These are phyloP conservation scores for Termitomyces titanicus DNA, from an alignment of 768 basidiomycete genomes.

Conservation along the genomic window DNA sequence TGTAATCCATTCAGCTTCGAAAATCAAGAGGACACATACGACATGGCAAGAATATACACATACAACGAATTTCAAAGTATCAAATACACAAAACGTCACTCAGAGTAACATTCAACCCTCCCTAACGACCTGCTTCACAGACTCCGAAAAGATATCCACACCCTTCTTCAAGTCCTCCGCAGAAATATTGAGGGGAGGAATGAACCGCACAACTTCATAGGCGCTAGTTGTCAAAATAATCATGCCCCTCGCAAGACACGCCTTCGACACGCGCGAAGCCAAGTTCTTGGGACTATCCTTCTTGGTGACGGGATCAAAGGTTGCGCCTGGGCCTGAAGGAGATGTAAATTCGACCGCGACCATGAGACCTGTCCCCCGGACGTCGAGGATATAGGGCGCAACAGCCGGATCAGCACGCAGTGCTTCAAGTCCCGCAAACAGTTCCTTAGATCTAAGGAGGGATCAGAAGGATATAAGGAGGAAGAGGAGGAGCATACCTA, in stretches of 20 bases:
- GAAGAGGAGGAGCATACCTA: slow-evolving; percentile 38
- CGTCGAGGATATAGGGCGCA: slow-evolving; percentile 66
- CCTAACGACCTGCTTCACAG: slow-evolving; percentile 64
- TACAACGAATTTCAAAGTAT: neutral
- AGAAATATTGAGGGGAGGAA: slow-evolving; percentile 84
- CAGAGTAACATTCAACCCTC: slow-evolving; percentile 30
- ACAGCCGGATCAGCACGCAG: slow-evolving; percentile 54
- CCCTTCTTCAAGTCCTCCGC: slow-evolving; percentile 73
- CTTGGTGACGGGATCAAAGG: slow-evolving; percentile 40
- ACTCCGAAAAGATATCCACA: slow-evolving; percentile 58
- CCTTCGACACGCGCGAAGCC: slow-evolving; percentile 67
- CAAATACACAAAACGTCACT: neutral
- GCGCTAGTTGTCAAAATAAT: slow-evolving; percentile 86
- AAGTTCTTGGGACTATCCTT: slow-evolving; percentile 39
- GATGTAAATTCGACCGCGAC: slow-evolving; percentile 76
- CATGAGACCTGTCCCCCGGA: slow-evolving; percentile 91
- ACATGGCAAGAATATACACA: neutral
- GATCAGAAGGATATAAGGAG: neutral
- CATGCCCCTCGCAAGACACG: slow-evolving; percentile 84
- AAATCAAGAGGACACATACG: too few species aligned
- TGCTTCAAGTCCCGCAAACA: slow-evolving; percentile 57
- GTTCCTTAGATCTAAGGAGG: slow-evolving; percentile 57
- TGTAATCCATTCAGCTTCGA: too few species aligned
- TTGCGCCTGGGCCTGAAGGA: slow-evolving; percentile 44
- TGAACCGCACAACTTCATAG: slow-evolving; percentile 88